Percentiles rank a stretch among this genome's conserved stretches.
These are phyloP conservation scores for Roridomyces roridus DNA, from an alignment of 768 basidiomycete genomes.

Conservation along the genomic window DNA sequence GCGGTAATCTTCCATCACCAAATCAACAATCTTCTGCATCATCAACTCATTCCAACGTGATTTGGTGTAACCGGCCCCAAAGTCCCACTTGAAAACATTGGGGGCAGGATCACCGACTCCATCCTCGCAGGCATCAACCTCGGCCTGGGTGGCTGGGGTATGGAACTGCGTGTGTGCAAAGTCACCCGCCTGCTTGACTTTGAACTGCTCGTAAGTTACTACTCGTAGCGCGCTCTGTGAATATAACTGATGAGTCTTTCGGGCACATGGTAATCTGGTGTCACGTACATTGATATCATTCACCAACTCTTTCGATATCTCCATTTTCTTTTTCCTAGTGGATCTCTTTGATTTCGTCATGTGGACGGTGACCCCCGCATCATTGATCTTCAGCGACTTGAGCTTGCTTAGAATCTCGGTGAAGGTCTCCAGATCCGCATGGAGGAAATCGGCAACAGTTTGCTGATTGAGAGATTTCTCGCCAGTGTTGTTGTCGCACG, in stretches of 20 bases:
- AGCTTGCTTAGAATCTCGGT: too few relatives aligned
- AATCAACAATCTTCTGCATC: neutral
- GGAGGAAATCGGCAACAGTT: too few relatives aligned
- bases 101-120: neutral
- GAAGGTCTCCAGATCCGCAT: too few relatives aligned
- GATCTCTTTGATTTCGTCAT: too few relatives aligned
- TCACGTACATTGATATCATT: neutral
- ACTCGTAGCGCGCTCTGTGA: neutral
- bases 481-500: neutral
- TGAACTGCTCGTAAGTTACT: slow-evolving; percentile 4
- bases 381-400: too few relatives aligned
- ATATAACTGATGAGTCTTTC: neutral
- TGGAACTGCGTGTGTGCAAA: neutral
- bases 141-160: neutral
- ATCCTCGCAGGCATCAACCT: neutral
- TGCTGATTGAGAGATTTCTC: too few relatives aligned
- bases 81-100: neutral
- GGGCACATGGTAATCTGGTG: too few relatives aligned
- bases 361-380: too few relatives aligned
- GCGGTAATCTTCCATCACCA: neutral
- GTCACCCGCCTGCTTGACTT: neutral
- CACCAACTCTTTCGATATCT: neutral
- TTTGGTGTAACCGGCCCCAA: neutral
- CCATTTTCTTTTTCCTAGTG: neutral
- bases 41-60: neutral